These are phyloP conservation scores for Amoeboradix gromovi DNA, from an alignment of 371 early-diverging fungal genomes.

Conservation along the genomic window DNA sequence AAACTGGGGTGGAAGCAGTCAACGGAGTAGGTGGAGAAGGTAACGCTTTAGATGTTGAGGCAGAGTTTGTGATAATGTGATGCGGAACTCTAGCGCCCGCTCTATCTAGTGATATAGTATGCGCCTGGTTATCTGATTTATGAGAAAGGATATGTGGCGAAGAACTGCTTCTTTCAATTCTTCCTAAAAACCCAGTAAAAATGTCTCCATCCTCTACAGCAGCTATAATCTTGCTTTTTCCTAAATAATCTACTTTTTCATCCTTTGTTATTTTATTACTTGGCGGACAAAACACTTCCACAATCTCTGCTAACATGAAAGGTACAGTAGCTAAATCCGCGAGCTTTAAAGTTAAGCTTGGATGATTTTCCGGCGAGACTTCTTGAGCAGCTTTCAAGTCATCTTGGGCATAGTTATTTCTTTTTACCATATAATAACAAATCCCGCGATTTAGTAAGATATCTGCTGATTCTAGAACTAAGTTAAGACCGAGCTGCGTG, in stretches of 20 bases:
- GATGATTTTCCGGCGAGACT: neutral
- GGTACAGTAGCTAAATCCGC: neutral
- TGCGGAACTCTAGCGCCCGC: neutral
- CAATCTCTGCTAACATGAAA: neutral
- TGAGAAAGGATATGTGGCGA: neutral
- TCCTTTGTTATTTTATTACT: conserved; percentile 44
- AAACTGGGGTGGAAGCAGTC: neutral
- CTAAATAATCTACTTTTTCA: conserved; percentile 41
- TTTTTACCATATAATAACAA: neutral
- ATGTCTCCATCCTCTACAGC: conserved; percentile 20
- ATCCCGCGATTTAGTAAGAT: conserved; percentile 64
- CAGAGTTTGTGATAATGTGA: neutral
- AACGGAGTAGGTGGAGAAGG: neutral
- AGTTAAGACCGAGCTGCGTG: conserved; percentile 60
- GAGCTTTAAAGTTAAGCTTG: neutral
- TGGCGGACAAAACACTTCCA: conserved; percentile 18
- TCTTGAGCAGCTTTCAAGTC: neutral
- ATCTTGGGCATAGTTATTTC: neutral
- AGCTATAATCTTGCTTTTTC: conserved; percentile 44
- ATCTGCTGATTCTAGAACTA: conserved; percentile 55
- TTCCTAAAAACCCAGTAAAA: conserved; percentile 29
- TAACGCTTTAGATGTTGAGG: neutral
- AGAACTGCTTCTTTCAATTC: conserved; percentile 13
- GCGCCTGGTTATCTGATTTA: neutral
- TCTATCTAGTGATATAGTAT: neutral